phyloP scores from a whole-genome alignment of 345 rosid species.

The Aquilaria malaccensis region DNA sequence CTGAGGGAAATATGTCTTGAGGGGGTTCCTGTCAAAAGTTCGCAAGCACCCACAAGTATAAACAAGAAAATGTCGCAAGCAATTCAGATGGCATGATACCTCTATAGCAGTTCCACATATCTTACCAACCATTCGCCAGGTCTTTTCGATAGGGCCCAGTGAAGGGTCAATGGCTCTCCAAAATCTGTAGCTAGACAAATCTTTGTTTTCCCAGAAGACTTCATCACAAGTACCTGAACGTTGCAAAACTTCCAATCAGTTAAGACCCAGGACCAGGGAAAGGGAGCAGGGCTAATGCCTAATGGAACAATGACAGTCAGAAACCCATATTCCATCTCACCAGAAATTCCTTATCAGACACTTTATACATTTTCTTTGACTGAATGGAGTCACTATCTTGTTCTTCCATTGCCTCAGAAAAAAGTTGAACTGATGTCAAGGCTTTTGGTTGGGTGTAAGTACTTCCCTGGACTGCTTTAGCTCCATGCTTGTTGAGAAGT shows the following conservation, averaged over 20 bases:
- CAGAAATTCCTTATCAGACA: constrained; percentile 64
- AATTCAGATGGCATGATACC: constrained; percentile 1
- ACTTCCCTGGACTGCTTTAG: constrained; percentile 29
- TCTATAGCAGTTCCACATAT: constrained; percentile 8
- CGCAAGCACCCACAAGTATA: constrained; percentile 16
- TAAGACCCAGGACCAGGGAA: not conserved
- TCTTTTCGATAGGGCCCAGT: constrained; percentile 89
- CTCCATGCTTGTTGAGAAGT: constrained; percentile 44
- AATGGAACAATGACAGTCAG: not conserved
- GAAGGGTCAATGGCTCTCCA: constrained; percentile 66
- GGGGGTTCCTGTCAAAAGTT: constrained; percentile 76
- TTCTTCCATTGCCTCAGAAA: constrained; percentile 54
- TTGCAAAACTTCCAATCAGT: constrained; percentile 1
- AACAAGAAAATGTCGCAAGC: constrained; percentile 9
- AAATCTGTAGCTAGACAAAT: constrained; percentile 64
- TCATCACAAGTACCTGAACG: constrained; percentile 67
- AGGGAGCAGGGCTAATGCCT: not conserved
- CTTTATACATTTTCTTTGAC: constrained; percentile 60
- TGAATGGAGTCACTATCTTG: constrained; percentile 39
- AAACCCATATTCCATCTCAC: constrained; percentile 36
- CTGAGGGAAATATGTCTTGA: constrained; percentile 53
- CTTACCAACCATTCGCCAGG: constrained; percentile 97
- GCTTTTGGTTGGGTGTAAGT: constrained; percentile 40
- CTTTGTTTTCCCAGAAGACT: constrained; percentile 54
- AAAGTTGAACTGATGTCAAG: constrained; percentile 52